A percentile compares a stretch with the other conserved stretches of the same genome.
Evolutionary conservation across 306 rosid species (phyloP).

Genomic region (Vigna unguiculata): DNA sequence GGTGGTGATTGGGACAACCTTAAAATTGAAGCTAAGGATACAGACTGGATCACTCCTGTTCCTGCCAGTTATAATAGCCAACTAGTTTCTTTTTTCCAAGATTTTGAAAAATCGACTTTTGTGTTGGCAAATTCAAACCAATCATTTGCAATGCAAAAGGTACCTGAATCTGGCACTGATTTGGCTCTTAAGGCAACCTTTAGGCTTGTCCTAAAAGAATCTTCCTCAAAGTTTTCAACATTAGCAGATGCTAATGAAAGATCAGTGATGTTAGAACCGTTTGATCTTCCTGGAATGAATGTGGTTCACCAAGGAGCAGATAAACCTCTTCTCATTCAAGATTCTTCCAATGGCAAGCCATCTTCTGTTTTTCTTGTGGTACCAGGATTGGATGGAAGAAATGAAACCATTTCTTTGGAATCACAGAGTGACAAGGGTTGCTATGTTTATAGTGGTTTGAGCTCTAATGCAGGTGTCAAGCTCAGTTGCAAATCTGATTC

Average conservation of each 20-base stretch:
- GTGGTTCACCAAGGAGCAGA: constrained; percentile 62
- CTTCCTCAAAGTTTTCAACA: constrained; percentile 40
- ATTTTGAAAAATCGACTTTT: constrained; percentile 42
- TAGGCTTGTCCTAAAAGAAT: constrained; percentile 59
- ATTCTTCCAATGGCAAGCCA: constrained; percentile 42
- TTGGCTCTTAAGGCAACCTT: constrained; percentile 62
- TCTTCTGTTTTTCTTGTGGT: constrained; percentile 55
- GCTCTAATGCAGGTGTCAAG: constrained; percentile 50
- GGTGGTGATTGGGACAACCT: constrained; percentile 62
- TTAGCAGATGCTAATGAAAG: constrained; percentile 40
- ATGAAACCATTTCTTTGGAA: constrained; percentile 66
- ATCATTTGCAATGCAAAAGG: constrained; percentile 56
- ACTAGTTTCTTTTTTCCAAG: constrained; percentile 66
- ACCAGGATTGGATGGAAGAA: constrained; percentile 72
- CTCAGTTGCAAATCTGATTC: constrained; percentile 59
- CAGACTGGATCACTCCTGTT: constrained; percentile 75
- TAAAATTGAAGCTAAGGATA: constrained; percentile 42
- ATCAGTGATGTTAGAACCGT: constrained; percentile 71
- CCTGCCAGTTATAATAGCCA: constrained; percentile 59
- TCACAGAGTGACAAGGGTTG: constrained; percentile 64
- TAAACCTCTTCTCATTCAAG: constrained; percentile 49
- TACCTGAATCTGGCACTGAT: constrained; percentile 65
- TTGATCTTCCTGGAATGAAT: constrained; percentile 74
- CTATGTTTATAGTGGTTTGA: constrained; percentile 55
- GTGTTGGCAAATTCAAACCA: constrained; percentile 64